phyloP scores from a whole-genome alignment of 257 asterid species.

The Nicotiana sylvestris region DNA sequence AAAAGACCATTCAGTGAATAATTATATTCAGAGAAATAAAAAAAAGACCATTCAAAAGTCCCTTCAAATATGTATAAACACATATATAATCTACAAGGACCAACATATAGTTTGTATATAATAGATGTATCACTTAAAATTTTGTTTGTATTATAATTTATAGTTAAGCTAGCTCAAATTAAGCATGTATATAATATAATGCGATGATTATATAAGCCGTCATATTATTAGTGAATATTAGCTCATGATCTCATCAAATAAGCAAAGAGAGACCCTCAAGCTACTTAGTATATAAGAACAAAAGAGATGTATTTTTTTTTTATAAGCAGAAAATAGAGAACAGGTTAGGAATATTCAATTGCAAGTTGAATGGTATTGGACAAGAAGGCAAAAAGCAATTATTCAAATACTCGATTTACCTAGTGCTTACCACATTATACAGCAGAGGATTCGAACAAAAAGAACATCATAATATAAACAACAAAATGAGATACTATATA shows the following conservation, averaged over 20 bases:
- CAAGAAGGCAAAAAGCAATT: background rate
- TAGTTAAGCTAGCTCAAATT: too few species aligned
- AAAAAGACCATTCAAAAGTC: too few species aligned
- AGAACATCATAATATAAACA: background rate
- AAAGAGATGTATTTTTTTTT: background rate
- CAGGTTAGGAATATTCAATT: background rate
- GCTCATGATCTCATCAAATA: background rate
- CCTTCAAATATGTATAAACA: too few species aligned
- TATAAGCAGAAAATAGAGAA: background rate
- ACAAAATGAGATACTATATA: background rate
- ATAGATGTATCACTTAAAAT: too few species aligned
- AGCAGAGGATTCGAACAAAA: background rate
- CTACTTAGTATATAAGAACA: background rate
- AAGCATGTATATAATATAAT: background rate
- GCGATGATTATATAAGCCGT: background rate
- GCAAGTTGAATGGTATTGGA: background rate
- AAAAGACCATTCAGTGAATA: too few species aligned
- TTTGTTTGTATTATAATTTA: background rate
- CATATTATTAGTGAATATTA: background rate
- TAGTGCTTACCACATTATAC: background rate
- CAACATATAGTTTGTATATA: too few species aligned
- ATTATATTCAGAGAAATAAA: too few species aligned
- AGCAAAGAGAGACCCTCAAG: background rate
- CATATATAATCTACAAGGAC: too few species aligned
- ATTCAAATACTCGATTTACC: background rate